Base-by-base conservation (phyloP, 257 asterid genomes). In the Jacaranda mimosifolia region DNA sequence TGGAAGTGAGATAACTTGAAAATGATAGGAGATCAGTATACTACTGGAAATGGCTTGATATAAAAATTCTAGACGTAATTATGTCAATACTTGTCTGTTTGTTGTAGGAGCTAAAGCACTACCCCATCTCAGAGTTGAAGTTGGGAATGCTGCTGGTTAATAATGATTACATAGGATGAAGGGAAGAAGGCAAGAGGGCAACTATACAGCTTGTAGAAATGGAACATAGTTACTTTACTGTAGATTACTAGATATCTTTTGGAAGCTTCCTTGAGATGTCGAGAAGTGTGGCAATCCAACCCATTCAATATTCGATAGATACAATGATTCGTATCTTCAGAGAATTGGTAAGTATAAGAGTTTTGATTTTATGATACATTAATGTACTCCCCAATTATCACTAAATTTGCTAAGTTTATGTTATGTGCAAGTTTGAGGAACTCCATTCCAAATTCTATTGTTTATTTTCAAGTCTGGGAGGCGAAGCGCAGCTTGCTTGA, bases 221-320 rank as follows among this genome's bases (percentile, higher is more conserved):
- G 99, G 98, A 96, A 85, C 80, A 80, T 49, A 83, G 97, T 85
- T 96, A 96, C 88, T 74, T 96, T 35, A 96, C 99, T 96, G 97
- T 93, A 46, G 98, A 93, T 80, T 96, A n/a, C n/a, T n/a, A n/a
- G n/a, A n/a, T n/a, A n/a, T 93, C 89, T 96, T 96, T 84, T 82
- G 99, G 80, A 96, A 96, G 86, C 98, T 96, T 83, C 99, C 99
- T 68, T 98, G 93, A 79, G 99, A 96, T 87, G 89, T 88, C 14
- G 99, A 96, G 88, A 93, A 96, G 94, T 98, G 99, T 66, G 98
- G 99, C 75, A 96, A 96, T 75, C 99, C 98, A 53, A 91, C 99
- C 42, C 98, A 93, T 80, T 96, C 99, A 59, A 89, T 93, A 78
- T 96, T 96, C 55, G 99, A 96, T 55, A 85, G 99, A 87, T 96